Conservation (phyloP, 139 green algal genomes). For the Micractinium conductrix region DNA sequence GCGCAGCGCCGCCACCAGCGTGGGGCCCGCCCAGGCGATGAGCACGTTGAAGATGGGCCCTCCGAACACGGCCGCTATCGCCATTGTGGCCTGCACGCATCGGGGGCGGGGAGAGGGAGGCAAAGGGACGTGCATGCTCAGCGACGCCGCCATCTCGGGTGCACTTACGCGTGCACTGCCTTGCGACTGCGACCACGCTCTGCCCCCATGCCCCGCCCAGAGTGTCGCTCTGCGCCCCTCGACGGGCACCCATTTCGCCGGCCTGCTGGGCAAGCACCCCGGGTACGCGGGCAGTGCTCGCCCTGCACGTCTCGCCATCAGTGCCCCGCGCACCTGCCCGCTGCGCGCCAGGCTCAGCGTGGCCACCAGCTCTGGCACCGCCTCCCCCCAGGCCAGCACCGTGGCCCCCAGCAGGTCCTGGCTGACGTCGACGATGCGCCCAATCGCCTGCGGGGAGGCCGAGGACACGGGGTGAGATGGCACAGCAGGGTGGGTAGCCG, state of each 20-base stretch:
- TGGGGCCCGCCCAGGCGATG: constrained; percentile 41
- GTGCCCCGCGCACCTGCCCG: constrained; percentile 12
- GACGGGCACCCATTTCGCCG: too few species aligned
- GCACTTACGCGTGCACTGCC: too few species aligned
- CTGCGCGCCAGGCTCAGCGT: constrained; percentile 35
- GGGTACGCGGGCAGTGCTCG: too few species aligned
- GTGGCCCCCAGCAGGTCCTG: constrained; percentile 58
- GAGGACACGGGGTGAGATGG: too few species aligned
- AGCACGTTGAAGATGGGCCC: constrained; percentile 63
- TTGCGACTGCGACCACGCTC: too few species aligned
- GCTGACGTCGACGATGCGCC: constrained; percentile 41
- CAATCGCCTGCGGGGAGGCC: constrained; percentile 35
- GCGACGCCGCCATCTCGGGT: too few species aligned
- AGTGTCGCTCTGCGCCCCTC: too few species aligned
- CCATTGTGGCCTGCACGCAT: constrained; percentile 46
- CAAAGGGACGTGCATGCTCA: neutral
- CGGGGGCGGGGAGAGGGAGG: neutral
- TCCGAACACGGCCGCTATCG: constrained; percentile 56
- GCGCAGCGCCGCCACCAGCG: constrained; percentile 23
- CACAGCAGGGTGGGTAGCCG: neutral
- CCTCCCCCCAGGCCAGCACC: constrained; percentile 62
- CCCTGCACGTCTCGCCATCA: too few species aligned
- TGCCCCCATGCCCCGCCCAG: too few species aligned
- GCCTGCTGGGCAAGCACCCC: too few species aligned
- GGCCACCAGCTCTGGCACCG: constrained; percentile 57